Percentiles rank a stretch among this genome's conserved stretches.
These are phyloP conservation scores for Anisodus tanguticus DNA, from an alignment of 257 asterid genomes.

Conservation along the genomic window DNA sequence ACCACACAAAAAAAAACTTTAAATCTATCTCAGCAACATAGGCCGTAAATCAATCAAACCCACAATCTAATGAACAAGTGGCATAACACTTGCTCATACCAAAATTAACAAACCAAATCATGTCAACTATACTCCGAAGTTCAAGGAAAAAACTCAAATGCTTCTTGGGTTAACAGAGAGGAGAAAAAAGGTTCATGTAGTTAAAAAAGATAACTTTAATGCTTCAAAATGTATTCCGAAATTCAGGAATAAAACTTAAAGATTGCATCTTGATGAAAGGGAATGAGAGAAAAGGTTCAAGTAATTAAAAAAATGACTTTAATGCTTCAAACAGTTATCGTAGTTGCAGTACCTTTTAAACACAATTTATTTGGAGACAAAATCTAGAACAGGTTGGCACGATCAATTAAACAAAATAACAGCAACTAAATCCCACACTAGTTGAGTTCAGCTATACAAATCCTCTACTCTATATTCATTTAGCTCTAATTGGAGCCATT, in stretches of 20 bases:
- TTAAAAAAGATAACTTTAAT: not conserved
- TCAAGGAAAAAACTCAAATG: not conserved
- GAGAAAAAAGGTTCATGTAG: not conserved
- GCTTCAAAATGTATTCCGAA: not conserved
- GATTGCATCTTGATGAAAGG: not conserved
- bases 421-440: too few species aligned
- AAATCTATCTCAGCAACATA: conserved; percentile 15
- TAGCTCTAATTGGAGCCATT: not conserved
- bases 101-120: not conserved
- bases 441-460: too few species aligned
- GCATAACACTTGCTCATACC: not conserved
- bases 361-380: not conserved
- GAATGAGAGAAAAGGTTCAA: not conserved
- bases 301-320: not conserved
- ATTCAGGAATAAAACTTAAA: not conserved
- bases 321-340: not conserved
- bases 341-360: not conserved
- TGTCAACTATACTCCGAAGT: not conserved
- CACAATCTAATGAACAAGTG: conserved; percentile 9
- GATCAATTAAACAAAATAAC: too few species aligned
- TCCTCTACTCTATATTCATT: too few species aligned
- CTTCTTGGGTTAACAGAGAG: not conserved
- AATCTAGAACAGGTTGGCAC: too few species aligned
- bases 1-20: conserved; percentile 20
- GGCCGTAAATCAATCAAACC: not conserved